These are phyloP conservation scores for Eurotiales sp. DNA, from an alignment of 2,329 filamentous ascomycete genomes.

Conservation along the genomic window DNA sequence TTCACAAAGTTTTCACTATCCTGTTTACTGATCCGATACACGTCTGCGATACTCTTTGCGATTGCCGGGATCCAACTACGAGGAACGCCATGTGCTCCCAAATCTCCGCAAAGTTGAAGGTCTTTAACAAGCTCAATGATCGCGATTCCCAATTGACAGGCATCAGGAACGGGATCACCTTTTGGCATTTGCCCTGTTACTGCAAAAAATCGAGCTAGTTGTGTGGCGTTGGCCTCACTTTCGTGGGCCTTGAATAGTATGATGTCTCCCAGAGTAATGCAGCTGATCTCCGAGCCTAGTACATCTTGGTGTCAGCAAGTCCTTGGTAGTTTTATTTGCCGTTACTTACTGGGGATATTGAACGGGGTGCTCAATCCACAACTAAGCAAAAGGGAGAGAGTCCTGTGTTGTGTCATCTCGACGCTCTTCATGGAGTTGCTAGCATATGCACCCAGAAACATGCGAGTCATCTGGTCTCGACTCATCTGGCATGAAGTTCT, in stretches of 20 bases:
- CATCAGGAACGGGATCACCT: neutral
- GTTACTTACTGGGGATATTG: constrained; percentile 31
- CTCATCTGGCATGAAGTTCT: too few species aligned
- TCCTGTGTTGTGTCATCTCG: constrained; percentile 50
- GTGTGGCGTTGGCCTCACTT: constrained; percentile 1
- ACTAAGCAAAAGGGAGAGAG: constrained; percentile 45
- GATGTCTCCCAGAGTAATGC: constrained; percentile 6
- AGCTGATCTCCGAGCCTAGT: constrained; percentile 5
- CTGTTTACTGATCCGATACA: neutral
- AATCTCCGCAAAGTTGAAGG: constrained; percentile 19
- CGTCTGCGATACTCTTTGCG: constrained; percentile 18
- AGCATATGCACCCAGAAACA: constrained; percentile 52
- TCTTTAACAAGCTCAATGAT: constrained; percentile 21
- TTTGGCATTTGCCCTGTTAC: neutral
- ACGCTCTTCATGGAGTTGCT: constrained; percentile 49
- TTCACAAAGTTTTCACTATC: too few species aligned
- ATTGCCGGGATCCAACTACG: constrained; percentile 22
- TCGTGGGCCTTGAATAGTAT: constrained; percentile 7
- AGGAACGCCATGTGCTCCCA: constrained; percentile 21
- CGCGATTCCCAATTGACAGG: neutral
- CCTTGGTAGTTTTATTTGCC: neutral
- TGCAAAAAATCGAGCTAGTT: constrained; percentile 5
- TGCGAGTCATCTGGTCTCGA: constrained; percentile 47
- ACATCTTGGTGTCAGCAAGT: neutral
- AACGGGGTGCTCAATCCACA: constrained; percentile 56